Evolutionary conservation across 768 basidiomycete species (phyloP), one percentile per base, ranked within the genome.

Genomic region (Termitomyces titanicus): DNA sequence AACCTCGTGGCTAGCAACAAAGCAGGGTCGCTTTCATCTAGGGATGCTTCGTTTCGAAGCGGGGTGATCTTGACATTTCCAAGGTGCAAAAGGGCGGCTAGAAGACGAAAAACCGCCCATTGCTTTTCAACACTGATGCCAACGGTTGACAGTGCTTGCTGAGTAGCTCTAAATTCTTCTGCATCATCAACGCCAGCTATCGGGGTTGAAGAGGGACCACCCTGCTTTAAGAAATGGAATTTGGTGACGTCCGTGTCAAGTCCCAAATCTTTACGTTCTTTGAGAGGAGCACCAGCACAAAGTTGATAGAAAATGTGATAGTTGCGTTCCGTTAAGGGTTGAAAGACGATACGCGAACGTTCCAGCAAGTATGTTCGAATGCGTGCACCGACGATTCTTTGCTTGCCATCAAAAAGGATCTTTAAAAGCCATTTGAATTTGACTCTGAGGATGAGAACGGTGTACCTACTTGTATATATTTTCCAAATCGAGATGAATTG

Each of bases 221-320:
- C 97, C 71, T 98, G 96, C 66, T 85, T 94, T 57, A 98, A 78
- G 66, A 91, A 98, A 59, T 88, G 82, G 72, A 98, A 99, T 69
- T 93, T 90, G 53, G 82, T 83, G 55, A 92, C 78, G 66, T 95
- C 91, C 18, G 79, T 77, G 63, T 95, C 92, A 35, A 99, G 79
- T 5, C 94, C 95, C 43, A 98, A 83, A 64, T 95, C 93, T 72
- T 96, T 96, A 39, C 93, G 85, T 66, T 99, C 97, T 70, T 96
- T 96, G 22, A 90, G 76, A 2, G 97, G 95, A 10, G 93, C 94
- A 46, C 97, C 97, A 0, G 95, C 91, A 62, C 96, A 94, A n/a
- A 99, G 78, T 69, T 99, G 97, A 73, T 99, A 98, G 79, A 99
- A 99, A 64, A 99, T 98, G 71, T 99, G 97, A 73, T 98, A 99